phyloP scores from a whole-genome alignment of 306 rosid genomes.

The Sindora glabra region DNA sequence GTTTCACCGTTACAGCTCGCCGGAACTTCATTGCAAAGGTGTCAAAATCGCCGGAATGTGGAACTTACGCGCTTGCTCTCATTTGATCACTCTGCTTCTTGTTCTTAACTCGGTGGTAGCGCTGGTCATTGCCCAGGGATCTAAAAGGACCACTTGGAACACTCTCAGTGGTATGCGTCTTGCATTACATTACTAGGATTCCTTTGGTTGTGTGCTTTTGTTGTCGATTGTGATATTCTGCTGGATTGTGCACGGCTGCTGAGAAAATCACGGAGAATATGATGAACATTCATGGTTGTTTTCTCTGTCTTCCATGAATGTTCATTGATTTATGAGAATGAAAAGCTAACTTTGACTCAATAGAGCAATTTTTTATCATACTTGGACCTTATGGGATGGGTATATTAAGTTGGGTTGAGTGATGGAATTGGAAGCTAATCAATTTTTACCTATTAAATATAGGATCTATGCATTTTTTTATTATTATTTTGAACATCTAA shows the following conservation, averaged over 20 bases:
- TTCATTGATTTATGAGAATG: background rate
- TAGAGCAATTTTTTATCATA: background rate
- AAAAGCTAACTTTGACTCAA: background rate
- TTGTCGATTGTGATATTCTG: background rate
- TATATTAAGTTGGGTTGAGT: background rate
- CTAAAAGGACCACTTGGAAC: conserved; percentile 37
- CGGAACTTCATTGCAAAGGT: background rate
- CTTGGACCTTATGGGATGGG: background rate
- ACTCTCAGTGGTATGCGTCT: conserved; percentile 51
- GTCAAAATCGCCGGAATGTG: conserved; percentile 27
- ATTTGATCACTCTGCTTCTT: conserved; percentile 23
- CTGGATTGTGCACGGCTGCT: background rate
- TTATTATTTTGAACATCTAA: no score
- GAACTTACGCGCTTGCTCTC: conserved; percentile 25
- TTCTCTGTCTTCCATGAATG: background rate
- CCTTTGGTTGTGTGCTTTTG: background rate
- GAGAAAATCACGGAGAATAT: background rate
- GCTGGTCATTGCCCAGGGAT: conserved; percentile 72
- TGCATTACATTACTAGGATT: background rate
- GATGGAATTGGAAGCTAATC: background rate
- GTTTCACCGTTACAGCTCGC: background rate
- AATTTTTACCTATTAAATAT: background rate
- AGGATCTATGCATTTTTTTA: conserved; percentile 7
- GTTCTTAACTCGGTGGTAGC: conserved; percentile 25
- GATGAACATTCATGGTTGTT: background rate